These are phyloP conservation scores for Helminthosporium solani DNA, from an alignment of 2,329 filamentous ascomycete species.

Conservation along the genomic window DNA sequence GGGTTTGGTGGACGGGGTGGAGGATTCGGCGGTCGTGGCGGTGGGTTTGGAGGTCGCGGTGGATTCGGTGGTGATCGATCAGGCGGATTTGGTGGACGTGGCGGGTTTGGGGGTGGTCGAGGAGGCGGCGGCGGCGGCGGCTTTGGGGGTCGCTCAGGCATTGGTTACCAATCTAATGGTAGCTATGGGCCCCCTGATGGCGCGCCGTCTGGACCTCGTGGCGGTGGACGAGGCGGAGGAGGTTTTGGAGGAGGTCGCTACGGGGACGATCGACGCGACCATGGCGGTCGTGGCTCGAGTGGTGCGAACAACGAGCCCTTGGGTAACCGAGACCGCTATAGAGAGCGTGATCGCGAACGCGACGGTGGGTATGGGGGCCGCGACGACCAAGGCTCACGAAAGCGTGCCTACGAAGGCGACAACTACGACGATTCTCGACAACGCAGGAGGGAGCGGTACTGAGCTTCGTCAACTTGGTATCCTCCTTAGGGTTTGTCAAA, in stretches of 20 bases:
- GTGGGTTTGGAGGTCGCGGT: conserved; percentile 49
- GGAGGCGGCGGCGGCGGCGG: conserved; percentile 54
- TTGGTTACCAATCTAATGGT: conserved; percentile 48
- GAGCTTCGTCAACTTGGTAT: conserved; percentile 24
- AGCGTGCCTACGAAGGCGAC: conserved; percentile 69
- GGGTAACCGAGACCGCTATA: conserved; percentile 59
- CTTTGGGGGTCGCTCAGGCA: conserved; percentile 47
- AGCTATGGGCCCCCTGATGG: conserved; percentile 47
- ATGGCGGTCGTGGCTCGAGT: conserved; percentile 51
- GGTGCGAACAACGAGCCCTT: conserved; percentile 86
- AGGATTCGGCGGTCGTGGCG: conserved; percentile 52
- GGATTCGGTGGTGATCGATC: conserved; percentile 41
- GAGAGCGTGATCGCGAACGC: conserved; percentile 43
- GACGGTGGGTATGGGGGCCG: conserved; percentile 28
- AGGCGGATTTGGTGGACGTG: conserved; percentile 53
- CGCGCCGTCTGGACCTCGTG: conserved; percentile 51
- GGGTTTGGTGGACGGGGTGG: conserved; percentile 54
- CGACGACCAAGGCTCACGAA: conserved; percentile 52
- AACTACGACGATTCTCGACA: conserved; percentile 73
- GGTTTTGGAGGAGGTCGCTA: conserved; percentile 31
- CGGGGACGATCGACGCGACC: conserved; percentile 17
- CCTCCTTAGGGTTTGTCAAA: conserved; percentile 41
- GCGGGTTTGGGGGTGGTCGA: conserved; percentile 51
- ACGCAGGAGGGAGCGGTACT: conserved; percentile 64
- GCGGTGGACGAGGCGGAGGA: conserved; percentile 41